phyloP scores from a whole-genome alignment of 192 early-diverging fungal genomes.

The Entomortierella lignicola region DNA sequence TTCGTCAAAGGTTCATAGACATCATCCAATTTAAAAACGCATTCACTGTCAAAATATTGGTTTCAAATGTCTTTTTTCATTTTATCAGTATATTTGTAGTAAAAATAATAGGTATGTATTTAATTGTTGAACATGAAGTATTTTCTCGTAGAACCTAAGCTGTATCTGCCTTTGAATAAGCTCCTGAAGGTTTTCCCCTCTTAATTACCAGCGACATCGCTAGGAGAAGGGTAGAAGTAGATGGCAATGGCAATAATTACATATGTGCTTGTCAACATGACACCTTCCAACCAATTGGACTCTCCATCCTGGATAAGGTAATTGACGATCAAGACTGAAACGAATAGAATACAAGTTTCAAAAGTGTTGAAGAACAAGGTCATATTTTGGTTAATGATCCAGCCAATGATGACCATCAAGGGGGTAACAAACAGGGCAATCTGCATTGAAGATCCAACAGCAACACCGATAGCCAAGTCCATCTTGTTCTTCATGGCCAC shows the following conservation, averaged over 20 bases:
- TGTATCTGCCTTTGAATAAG: no score
- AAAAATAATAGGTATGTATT: no score
- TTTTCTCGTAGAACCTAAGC: no score
- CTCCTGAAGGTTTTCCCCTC: neutral
- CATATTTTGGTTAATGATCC: conserved; percentile 78
- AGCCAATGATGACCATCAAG: conserved; percentile 82
- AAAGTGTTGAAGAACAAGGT: conserved; percentile 86
- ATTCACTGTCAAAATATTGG: no score
- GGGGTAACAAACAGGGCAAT: conserved; percentile 86
- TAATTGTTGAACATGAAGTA: no score
- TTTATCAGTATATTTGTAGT: no score
- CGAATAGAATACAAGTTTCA: conserved; percentile 87
- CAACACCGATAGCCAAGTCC: conserved; percentile 79
- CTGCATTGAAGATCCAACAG: conserved; percentile 87
- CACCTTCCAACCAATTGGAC: conserved; percentile 94
- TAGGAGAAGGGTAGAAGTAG: conserved; percentile 70
- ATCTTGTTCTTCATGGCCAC: conserved; percentile 93
- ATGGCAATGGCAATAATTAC: conserved; percentile 86
- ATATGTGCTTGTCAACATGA: conserved; percentile 86
- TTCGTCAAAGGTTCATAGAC: no score
- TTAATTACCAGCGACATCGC: no score
- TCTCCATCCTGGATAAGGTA: conserved; percentile 86
- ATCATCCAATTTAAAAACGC: no score
- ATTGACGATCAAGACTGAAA: conserved; percentile 86
- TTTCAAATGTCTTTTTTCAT: no score